Base-by-base conservation (phyloP, 2,329 filamentous ascomycete species). In the Cladophialophora exuberans region DNA sequence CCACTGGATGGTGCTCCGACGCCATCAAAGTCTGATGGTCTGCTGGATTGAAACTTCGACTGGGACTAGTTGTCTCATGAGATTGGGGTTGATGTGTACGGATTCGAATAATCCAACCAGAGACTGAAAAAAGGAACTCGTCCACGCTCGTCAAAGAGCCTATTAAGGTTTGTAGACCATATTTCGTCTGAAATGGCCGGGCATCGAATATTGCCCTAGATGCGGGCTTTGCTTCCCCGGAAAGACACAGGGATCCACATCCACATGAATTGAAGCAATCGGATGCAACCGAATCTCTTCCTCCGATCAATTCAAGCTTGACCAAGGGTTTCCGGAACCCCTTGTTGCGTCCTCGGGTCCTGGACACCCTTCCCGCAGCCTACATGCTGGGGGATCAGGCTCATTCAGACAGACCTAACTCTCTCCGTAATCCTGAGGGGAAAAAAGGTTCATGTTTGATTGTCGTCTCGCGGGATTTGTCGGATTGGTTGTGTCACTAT, bases 21-120 rank as follows among this genome's bases (percentile, higher is more conserved):
- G 41, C 41, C 41, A 30, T 44, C 39, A 43, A 45, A 45, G 42
- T 26, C 7, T 36, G 33, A 36, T 17, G 33, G 10, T 36, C 33
- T 36, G 7, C 33, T n/a, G 20, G 33, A 2, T 36, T 36, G 33
- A 36, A 36, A n/a, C 33, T n/a, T n/a, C 2, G 33, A 17, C 10
- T 36, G 33, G n/a, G n/a, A 36, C 7, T 36, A 17, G 10, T 36
- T 36, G 33, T 36, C 33, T 36, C 33, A 36, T 36, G 2, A 36
- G 7, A 36, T 17, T 36, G 33, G 20, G 13, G 4, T 36, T 36
- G 33, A 36, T 36, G 33, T 36, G 33, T 36, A 36, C 33, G 6
- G 10, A 36, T 36, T 36, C 33, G n/a, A 36, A 35, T 35, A 35
- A 35, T 13, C 10, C 4, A 35, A 35, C 31, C 31, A 35, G 31